Evolutionary conservation across 345 rosid genomes (phyloP), one percentile per base, ranked within the genome.

Genomic region (Eucalyptus albens): DNA sequence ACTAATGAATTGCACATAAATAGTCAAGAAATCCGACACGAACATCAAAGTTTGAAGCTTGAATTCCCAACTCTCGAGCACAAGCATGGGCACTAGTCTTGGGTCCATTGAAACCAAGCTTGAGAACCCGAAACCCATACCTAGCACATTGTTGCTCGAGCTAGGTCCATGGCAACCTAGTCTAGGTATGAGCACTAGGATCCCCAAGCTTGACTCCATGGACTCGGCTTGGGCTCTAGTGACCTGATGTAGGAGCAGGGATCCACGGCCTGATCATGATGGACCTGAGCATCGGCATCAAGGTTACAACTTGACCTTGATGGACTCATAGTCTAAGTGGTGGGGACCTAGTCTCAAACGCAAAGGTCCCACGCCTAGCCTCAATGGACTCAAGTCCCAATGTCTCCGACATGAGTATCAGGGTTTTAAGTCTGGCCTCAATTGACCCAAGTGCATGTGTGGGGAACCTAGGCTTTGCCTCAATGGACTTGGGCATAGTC

Each of bases 251-350:
- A 56, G 62, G 62, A 22, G 29, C 6, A 4, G 0, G 62, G 29
- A 56, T 24, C 29, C 29, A 56, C 3, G 29, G 1, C 29, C 13
- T 0, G 6, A 24, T 56, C 12, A 9, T 56, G 29, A 56, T 56
- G 62, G 62, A 56, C 13, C 0, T 24, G 0, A 24, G 12, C 3
- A 1, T 0, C 1, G 3, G 3, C 62, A 56, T 24, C 13, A 4
- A 56, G 12, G 13, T 56, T 19, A 53, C 5, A 9, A 53, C 24
- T 0, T 21, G 1, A 53, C 26, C 59, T 53, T 53, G 11, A 53
- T 53, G 11, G 59, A 53, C 59, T 21, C 10, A 53, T n/a, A 1
- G 59, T 53, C 59, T 19, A 53, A 19, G 59, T 53, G 59, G 59
- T 8, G 11, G 24, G 56, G 24, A 4, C 59, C 59, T 1, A 53